phyloP scores from a whole-genome alignment of 495 filamentous ascomycete species.

The Amniculicola lignicola region DNA sequence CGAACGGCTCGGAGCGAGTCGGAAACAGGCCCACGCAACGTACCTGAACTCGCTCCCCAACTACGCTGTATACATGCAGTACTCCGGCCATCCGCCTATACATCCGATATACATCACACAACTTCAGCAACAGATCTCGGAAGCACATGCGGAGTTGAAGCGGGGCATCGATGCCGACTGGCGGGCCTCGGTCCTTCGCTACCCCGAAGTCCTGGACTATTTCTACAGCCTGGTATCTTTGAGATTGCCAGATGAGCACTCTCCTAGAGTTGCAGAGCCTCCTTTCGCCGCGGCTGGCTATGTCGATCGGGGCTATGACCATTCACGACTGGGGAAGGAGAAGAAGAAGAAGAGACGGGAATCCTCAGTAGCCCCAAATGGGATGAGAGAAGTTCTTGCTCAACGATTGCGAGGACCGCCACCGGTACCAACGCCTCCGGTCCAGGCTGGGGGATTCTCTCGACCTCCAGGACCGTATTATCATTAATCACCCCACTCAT shows the following conservation, averaged over 20 bases:
- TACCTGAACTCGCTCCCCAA: slow-evolving; percentile 57
- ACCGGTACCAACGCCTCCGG: slow-evolving; percentile 30
- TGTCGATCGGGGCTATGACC: slow-evolving; percentile 27
- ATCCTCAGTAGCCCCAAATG: slow-evolving; percentile 8
- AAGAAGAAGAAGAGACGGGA: slow-evolving; percentile 33
- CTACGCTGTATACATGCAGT: slow-evolving; percentile 53
- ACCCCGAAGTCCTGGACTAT: slow-evolving; percentile 72
- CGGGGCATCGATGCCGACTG: slow-evolving; percentile 72
- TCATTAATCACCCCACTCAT: not conserved
- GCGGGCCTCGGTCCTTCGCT: slow-evolving; percentile 63
- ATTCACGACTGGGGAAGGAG: slow-evolving; percentile 25
- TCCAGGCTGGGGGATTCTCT: slow-evolving; percentile 22
- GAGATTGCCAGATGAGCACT: slow-evolving; percentile 47
- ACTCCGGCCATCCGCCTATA: slow-evolving; percentile 39
- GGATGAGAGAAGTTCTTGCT: slow-evolving; percentile 9
- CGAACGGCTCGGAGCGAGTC: slow-evolving; percentile 55
- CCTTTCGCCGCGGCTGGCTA: slow-evolving; percentile 32
- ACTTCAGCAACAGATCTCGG: slow-evolving; percentile 48
- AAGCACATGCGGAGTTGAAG: slow-evolving; percentile 59
- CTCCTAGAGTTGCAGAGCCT: slow-evolving; percentile 24
- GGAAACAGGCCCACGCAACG: slow-evolving; percentile 55
- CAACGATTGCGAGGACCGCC: slow-evolving; percentile 20
- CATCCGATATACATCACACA: slow-evolving; percentile 28
- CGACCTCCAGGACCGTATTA: slow-evolving; percentile 11
- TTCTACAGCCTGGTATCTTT: slow-evolving; percentile 65